These are phyloP conservation scores for Trametes pubescens DNA, from an alignment of 1,284 basidiomycete species.

Conservation along the genomic window DNA sequence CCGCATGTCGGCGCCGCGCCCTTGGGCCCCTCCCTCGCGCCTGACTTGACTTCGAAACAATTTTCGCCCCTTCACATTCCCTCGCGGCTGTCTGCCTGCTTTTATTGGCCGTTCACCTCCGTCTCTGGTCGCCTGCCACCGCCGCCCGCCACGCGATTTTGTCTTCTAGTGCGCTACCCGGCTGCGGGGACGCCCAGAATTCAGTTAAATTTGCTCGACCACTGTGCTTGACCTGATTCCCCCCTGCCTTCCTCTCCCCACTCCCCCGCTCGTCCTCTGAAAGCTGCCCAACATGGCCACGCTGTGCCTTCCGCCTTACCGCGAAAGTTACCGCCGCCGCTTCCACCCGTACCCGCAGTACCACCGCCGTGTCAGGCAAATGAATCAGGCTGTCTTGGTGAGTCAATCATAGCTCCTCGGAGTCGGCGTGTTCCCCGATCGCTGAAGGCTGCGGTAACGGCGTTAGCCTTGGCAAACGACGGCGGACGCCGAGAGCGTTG, in stretches of 20 bases:
- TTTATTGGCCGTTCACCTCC: neutral
- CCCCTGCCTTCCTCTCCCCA: neutral
- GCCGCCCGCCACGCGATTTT: neutral
- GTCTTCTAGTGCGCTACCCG: neutral
- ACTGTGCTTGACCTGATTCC: neutral
- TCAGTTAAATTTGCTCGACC: neutral
- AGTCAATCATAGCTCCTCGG: neutral
- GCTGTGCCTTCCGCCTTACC: neutral
- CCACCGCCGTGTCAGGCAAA: neutral
- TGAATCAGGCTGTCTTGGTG: neutral
- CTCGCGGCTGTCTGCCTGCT: neutral
- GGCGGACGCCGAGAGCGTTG: neutral
- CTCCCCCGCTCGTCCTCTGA: neutral
- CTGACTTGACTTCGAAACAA: neutral
- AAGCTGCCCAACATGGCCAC: neutral
- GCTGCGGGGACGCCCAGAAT: neutral
- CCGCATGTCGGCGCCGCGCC: neutral
- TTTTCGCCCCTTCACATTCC: neutral
- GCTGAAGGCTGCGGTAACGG: neutral
- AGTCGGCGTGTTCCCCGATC: neutral
- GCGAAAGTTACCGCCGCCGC: conserved; percentile 4
- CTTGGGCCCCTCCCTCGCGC: neutral
- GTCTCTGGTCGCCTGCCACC: neutral
- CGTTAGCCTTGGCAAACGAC: neutral
- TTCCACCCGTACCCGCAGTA: conserved; percentile 1